Evolutionary conservation across 1,284 basidiomycete genomes (phyloP), one percentile per base, ranked within the genome.

Genomic region (Termitomyces sp.): DNA sequence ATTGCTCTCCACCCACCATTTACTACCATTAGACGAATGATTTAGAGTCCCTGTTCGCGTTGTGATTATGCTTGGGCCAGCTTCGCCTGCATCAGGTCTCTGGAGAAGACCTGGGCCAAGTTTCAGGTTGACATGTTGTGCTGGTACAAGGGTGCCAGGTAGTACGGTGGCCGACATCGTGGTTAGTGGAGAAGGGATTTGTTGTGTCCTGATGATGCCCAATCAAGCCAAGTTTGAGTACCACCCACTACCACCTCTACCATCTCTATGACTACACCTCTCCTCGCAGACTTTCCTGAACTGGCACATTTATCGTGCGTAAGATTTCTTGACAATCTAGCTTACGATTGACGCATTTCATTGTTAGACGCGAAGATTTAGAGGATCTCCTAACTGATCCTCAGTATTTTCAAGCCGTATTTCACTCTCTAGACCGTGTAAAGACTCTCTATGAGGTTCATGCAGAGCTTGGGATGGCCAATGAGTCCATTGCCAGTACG

Each of bases 381-480:
- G 90, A 95, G 69, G 91, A 94, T 67, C 73, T 96, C 17, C 73
- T 96, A 21, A 77, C 79, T 17, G 90, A 95, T 64, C 87, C 86
- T 1, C 74, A 77, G 17, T 94, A 94, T 67, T 94, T 94, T 61
- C 89, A 95, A 68, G 90, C 93, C 5, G 77, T 90, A 57, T 88
- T 96, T 62, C 86, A 93, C 68, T 84, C 89, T 1, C 71, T 95
- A 8, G 75, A 83, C 1, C 78, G 80, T 43, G 90, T 94, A 40
- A 84, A 86, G 64, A 77, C 80, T 12, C 72, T 93, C 56, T 86
- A 92, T 56, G 79, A 83, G 59, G 82, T 84, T 1, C 88, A 94
- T 61, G 76, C 86, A 19, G 86, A 90, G 57, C 77, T 95, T 0
- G 86, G 90, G 5, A 74, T 80, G 64, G 89, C 90, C 33, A 96